A percentile compares a stretch with the other conserved stretches of the same genome.
Conservation (phyloP, 768 basidiomycete species). For the Amanita rimosa region DNA sequence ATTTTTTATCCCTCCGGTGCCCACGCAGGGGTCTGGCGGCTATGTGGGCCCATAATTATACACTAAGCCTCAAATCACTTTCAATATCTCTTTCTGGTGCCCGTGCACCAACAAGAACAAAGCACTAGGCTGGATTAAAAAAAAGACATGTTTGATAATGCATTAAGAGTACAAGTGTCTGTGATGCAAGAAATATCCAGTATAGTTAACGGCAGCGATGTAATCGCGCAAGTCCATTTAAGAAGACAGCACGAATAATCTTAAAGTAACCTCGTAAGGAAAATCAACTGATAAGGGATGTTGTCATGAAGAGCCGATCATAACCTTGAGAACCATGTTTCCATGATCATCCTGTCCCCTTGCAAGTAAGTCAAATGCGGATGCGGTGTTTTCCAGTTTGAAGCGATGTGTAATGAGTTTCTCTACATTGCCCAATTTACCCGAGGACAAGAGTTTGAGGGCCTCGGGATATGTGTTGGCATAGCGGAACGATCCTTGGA, state of each 20-base stretch:
- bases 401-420: slow-evolving; percentile 78
- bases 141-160: background rate
- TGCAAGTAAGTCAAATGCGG: slow-evolving; percentile 76
- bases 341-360: slow-evolving; percentile 72
- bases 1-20: background rate
- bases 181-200: slow-evolving; percentile 6
- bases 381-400: slow-evolving; percentile 46
- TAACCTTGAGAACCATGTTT: slow-evolving; percentile 80
- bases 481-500: slow-evolving; percentile 87
- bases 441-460: slow-evolving; percentile 59
- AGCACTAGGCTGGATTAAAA: background rate
- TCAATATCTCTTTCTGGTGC: background rate
- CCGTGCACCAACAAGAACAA: no score
- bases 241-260: slow-evolving; percentile 2
- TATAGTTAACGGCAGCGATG: background rate
- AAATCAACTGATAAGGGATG: background rate
- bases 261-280: slow-evolving; percentile 3
- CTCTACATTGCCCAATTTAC: slow-evolving; percentile 50
- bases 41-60: background rate
- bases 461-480: slow-evolving; percentile 88
- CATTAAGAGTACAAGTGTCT: slow-evolving; percentile 4
- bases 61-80: background rate
- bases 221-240: slow-evolving; percentile 1
- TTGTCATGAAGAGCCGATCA: slow-evolving; percentile 43
- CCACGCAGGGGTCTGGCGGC: background rate